Conservation (phyloP, 2,329 filamentous ascomycete species). For the Verruconis gallopava region DNA sequence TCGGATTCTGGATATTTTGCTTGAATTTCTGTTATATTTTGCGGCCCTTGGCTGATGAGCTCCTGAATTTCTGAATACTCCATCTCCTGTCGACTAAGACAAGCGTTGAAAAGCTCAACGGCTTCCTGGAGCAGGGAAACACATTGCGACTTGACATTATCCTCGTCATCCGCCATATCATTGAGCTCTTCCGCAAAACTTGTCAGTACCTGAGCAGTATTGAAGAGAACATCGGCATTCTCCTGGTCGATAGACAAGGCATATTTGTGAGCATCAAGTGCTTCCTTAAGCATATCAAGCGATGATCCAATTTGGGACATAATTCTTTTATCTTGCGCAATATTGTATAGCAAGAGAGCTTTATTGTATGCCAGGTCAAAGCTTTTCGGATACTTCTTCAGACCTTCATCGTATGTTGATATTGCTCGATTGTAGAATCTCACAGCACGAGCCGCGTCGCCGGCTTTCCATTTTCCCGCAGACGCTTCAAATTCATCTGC, state of each 20-base stretch:
- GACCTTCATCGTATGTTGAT: constrained; percentile 50
- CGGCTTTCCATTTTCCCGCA: constrained; percentile 61
- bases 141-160: constrained; percentile 32
- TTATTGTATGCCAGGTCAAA: constrained; percentile 69
- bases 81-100: constrained; percentile 31
- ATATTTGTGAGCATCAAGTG: constrained; percentile 50
- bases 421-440: constrained; percentile 52
- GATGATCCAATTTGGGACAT: constrained; percentile 44
- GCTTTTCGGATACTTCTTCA: constrained; percentile 45
- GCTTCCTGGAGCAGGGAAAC: constrained; percentile 46
- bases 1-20: constrained; percentile 7
- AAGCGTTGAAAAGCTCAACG: constrained; percentile 44
- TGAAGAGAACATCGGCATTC: constrained; percentile 58
- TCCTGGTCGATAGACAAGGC: constrained; percentile 46
- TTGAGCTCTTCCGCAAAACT: constrained; percentile 49
- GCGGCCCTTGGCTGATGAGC: constrained; percentile 21
- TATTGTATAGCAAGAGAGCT: constrained; percentile 55
- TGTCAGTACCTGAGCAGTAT: constrained; percentile 56
- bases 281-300: constrained; percentile 43
- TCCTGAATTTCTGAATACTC: constrained; percentile 29
- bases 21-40: constrained; percentile 15
- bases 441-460: constrained; percentile 50
- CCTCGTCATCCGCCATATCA: constrained; percentile 36
- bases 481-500: constrained; percentile 59
- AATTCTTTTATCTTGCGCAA: constrained; percentile 53